Conservation (phyloP, 139 green algal genomes). For the Chlamydomonas incerta region DNA sequence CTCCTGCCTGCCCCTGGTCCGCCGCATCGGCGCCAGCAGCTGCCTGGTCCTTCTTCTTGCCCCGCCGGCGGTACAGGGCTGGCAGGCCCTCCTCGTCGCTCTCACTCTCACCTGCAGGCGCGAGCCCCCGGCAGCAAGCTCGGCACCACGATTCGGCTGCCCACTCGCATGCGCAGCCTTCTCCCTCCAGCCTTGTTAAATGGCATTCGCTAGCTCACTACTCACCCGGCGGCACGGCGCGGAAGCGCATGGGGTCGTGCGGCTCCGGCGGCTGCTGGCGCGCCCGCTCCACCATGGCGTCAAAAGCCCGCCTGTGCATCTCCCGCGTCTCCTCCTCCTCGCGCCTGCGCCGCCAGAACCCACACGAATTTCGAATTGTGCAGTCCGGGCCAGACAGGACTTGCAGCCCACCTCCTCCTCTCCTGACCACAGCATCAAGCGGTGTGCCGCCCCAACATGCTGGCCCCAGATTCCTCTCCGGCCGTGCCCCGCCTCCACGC, state of each 20-base stretch:
- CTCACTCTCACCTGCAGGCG: constrained; percentile 66
- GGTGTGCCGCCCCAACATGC: too few relatives aligned
- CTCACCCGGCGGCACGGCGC: constrained; percentile 64
- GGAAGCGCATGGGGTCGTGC: constrained; percentile 75
- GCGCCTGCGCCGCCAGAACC: not conserved
- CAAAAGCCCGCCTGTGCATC: constrained; percentile 66
- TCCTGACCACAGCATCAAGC: too few relatives aligned
- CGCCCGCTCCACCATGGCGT: constrained; percentile 75
- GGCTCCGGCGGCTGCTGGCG: constrained; percentile 51
- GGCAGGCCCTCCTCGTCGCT: constrained; percentile 74
- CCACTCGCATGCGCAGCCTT: not conserved
- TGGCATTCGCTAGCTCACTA: too few relatives aligned
- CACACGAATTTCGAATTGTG: too few relatives aligned
- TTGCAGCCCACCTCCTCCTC: too few relatives aligned
- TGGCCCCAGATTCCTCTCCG: too few relatives aligned
- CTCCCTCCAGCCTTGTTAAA: too few relatives aligned
- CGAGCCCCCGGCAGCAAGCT: too few relatives aligned
- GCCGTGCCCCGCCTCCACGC: too few relatives aligned
- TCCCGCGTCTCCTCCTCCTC: constrained; percentile 66
- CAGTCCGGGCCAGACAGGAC: too few relatives aligned
- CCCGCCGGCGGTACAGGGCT: constrained; percentile 25
- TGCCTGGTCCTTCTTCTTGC: not conserved
- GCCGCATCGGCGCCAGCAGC: too few relatives aligned
- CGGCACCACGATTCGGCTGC: not conserved
- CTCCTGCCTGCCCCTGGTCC: too few relatives aligned